Conservation (phyloP, 148 eudicot genomes). For the Silene latifolia region DNA sequence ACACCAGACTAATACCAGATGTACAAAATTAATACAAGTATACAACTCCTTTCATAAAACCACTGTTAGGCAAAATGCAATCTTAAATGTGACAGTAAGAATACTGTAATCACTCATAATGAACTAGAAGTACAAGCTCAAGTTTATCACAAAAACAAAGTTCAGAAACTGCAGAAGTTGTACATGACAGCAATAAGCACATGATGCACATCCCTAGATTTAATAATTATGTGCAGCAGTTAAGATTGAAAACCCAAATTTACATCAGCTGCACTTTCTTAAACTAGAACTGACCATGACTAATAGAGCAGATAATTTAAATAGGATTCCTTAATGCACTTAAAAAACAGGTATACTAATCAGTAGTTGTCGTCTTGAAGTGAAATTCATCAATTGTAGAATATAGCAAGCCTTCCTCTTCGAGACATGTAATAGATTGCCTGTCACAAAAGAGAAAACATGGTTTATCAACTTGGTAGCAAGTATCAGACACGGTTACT, state of each 20-base stretch:
- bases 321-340: neutral
- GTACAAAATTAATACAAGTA: no score
- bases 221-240: neutral
- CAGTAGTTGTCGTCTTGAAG: slow-evolving; percentile 57
- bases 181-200: neutral
- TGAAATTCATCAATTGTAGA: slow-evolving; percentile 84
- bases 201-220: neutral
- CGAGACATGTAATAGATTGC: slow-evolving; percentile 71
- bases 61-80: neutral
- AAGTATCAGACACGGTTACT: neutral
- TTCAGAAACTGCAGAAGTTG: neutral
- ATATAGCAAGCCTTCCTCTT: slow-evolving; percentile 84
- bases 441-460: slow-evolving; percentile 33
- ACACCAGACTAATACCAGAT: no score
- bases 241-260: slow-evolving; percentile 5
- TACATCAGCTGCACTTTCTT: slow-evolving; percentile 22
- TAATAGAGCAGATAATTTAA: neutral
- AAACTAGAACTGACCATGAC: neutral
- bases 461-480: neutral
- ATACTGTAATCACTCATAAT: neutral
- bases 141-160: neutral
- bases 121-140: neutral
- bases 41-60: no score
- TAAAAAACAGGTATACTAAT: slow-evolving; percentile 6
- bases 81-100: neutral